Base-by-base conservation (phyloP, 2,329 filamentous ascomycete species). In the Ophiostoma perfectum region DNA sequence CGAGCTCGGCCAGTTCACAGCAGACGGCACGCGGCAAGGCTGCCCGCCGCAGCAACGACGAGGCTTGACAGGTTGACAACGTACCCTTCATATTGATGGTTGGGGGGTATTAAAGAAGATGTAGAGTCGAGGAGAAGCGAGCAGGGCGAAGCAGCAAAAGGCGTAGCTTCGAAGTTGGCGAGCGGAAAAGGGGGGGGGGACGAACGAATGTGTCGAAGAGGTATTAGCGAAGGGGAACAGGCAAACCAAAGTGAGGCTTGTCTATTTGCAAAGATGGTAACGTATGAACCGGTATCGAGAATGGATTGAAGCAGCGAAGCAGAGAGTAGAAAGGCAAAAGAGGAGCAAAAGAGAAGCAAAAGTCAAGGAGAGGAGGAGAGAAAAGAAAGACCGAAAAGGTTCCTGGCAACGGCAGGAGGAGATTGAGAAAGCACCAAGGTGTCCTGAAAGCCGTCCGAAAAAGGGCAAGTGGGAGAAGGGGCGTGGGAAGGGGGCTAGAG, bases 51-150 rank as follows among this genome's bases (percentile, higher is more conserved):
- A 27, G 27, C 27, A 27, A 36, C 49, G n/a, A 14, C n/a, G 27
- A 11, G 49, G n/a, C 8, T 27, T 4, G 27, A 36, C 49, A 55
- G 47, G 39, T 16, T 9, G 3, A 12, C 36, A 12, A 71, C 78
- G 69, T 78, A 80, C 79, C 79, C 78, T 80, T 81, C 79, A 80
- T 81, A 39, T 67, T 76, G 70, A 45, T 65, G 55, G 60, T 65
- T 67, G 36, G 49, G 65, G 39, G 38, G 55, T 45, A 42, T 64
- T 66, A 55, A 69, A 41, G n/a, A 41, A 74, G 55, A 64, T 58
- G 49, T 41, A 27, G 58, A 39, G 65, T 58, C 49, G 64, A 72
- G 71, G 71, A 74, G 27, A 44, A 63, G 27, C 27, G 27, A 27
- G 27, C 27, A 27, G 27, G 27, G 18, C 55, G 58, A n/a, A 64